Base-by-base conservation (phyloP, 129 eudicot species). In the Flaveria ramosissima region DNA sequence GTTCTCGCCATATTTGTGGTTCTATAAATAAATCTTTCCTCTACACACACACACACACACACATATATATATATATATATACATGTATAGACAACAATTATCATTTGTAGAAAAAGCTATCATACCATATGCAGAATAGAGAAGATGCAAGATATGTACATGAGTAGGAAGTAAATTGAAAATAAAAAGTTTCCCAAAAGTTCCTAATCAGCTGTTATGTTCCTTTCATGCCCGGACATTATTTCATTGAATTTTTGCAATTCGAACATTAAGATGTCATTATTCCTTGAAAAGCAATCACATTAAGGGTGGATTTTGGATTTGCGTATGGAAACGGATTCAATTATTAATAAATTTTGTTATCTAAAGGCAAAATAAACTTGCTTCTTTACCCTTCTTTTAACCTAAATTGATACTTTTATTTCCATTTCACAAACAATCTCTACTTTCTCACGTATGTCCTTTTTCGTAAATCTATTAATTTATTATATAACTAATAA, bases 251-350 rank as follows among this genome's bases (percentile, higher is more conserved):
- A n/a, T 17, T 21, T 74, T 42, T 43, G 15, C 70, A 15, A 60
- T 3, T 20, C 24, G 65, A 27, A 47, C 52, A 36, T 68, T 67
- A 9, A 30, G 56, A 19, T 66, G 30, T 14, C 14, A 27, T 24
- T 68, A 43, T 45, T 59, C 55, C 43, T 47, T 30, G 45, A 42
- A 66, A 45, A 65, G 21, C 26, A 73, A 45, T 80, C 78, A 73
- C 6, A 52, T n/a, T 17, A 57, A 57, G 32, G 64, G 32, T 16
- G 64, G 27, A 21, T 30, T 23, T 59, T 23, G 32, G 32, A 24
- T 55, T 19, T 55, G 61, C 23, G 65, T 62, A 27, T 62, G 15
- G 19, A 30, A 26, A 62, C 43, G 13, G 19, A 27, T 62, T n/a
- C 24, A 32, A 59, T 23, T 59, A 23, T 10, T 21, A 21, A 59